These are phyloP conservation scores for Leishmania guyanensis DNA, from an alignment of 208 protist genomes.

Conservation along the genomic window DNA sequence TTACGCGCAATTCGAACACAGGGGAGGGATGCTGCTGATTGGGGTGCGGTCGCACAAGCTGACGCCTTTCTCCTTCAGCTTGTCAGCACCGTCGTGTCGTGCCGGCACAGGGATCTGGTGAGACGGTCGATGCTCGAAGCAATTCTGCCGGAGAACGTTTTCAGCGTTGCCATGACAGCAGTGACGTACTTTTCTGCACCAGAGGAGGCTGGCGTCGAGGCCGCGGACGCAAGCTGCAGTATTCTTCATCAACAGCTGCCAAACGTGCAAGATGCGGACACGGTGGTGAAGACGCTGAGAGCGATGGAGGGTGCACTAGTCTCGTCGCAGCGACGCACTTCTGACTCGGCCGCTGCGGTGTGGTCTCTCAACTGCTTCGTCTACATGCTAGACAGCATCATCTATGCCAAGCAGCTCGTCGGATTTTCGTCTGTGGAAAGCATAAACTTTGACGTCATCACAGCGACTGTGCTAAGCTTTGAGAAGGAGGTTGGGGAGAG, in stretches of 20 bases:
- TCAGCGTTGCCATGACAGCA: conserved; percentile 23
- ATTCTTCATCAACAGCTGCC: conserved; percentile 33
- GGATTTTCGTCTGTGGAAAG: conserved; percentile 39
- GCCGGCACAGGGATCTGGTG: conserved; percentile 33
- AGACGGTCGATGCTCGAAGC: conserved; percentile 36
- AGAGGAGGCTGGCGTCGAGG: conserved; percentile 24
- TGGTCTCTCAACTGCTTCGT: conserved; percentile 33
- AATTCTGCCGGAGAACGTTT: conserved; percentile 19
- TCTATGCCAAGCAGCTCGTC: conserved; percentile 35
- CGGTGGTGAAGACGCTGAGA: conserved; percentile 18
- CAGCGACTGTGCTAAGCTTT: conserved; percentile 33
- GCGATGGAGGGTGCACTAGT: conserved; percentile 22
- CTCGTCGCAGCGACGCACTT: conserved; percentile 18
- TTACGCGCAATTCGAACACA: conserved; percentile 6
- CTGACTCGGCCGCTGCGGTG: conserved; percentile 11
- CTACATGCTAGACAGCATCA: conserved; percentile 38
- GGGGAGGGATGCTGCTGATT: not conserved
- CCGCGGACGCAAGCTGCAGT: conserved; percentile 21
- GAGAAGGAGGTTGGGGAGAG: conserved; percentile 31
- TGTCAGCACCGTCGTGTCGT: conserved; percentile 27
- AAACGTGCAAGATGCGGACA: conserved; percentile 22
- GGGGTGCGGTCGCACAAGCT: conserved; percentile 9
- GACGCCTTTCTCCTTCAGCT: conserved; percentile 23
- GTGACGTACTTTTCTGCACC: conserved; percentile 23
- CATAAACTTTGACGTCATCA: conserved; percentile 39